A percentile compares a stretch with the other conserved stretches of the same genome.
Conservation (phyloP, 805 yeast species). For the Yarrowia sp. region DNA sequence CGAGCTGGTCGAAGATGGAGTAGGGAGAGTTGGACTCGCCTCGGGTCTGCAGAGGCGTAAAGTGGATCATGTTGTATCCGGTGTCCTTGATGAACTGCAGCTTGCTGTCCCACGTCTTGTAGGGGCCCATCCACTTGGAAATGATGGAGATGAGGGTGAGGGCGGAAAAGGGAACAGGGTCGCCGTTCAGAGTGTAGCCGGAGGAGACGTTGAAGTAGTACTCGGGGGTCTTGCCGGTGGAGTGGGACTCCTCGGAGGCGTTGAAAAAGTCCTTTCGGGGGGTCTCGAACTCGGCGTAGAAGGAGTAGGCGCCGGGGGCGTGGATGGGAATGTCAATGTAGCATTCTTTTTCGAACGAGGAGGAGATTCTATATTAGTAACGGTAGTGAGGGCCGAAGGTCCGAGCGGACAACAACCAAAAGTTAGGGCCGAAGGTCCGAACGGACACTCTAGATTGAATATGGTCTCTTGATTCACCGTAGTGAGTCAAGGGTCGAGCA, state of each 20-base stretch:
- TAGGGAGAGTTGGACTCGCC: constrained; percentile 93
- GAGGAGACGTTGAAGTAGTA: constrained; percentile 74
- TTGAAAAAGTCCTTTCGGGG: constrained; percentile 32
- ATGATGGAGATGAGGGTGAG: constrained; percentile 80
- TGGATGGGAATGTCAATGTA: constrained; percentile 59
- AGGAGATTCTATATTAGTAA: constrained; percentile 42
- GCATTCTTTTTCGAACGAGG: constrained; percentile 65
- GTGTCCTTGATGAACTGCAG: constrained; percentile 63
- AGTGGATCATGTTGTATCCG: constrained; percentile 94
- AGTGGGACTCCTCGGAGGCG: constrained; percentile 11
- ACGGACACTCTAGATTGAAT: too few relatives aligned
- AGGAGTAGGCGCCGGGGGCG: constrained; percentile 77
- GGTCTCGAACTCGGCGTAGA: constrained; percentile 58
- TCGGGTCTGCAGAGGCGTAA: constrained; percentile 86
- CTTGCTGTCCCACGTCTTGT: constrained; percentile 61
- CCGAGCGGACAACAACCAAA: too few relatives aligned
- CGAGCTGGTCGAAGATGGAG: constrained; percentile 81
- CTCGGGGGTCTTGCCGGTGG: constrained; percentile 39
- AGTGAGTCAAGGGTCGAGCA: too few relatives aligned
- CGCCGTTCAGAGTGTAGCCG: constrained; percentile 54
- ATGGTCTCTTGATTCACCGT: too few relatives aligned
- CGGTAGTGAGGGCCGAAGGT: too few relatives aligned
- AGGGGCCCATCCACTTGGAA: constrained; percentile 86
- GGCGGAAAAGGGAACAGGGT: constrained; percentile 63
- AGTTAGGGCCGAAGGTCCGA: too few relatives aligned